A percentile compares a stretch with the other conserved stretches of the same genome.
Evolutionary conservation across 164 flowering plant genomes (phyloP).

Genomic region (Chimonanthus salicifolius): DNA sequence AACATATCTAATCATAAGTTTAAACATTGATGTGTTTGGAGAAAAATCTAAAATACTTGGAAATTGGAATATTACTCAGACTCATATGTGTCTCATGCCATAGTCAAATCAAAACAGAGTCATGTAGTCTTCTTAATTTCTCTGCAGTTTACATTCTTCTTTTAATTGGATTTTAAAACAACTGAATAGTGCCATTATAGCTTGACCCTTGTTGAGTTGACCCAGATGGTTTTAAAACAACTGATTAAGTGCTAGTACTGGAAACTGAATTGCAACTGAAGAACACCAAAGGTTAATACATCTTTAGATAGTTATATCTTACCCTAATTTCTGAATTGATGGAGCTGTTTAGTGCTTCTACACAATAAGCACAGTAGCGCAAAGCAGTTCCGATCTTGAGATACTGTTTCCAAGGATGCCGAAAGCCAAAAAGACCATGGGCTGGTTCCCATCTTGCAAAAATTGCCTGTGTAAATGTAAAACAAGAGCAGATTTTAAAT

Average conservation of each 20-base stretch:
- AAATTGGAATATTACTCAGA: neutral
- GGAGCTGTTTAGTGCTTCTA: conserved; percentile 58
- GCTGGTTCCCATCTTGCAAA: conserved; percentile 89
- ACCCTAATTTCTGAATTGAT: conserved; percentile 46
- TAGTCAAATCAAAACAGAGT: neutral
- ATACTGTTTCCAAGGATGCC: conserved; percentile 76
- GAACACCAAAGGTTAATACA: neutral
- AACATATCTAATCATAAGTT: neutral
- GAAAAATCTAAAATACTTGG: neutral
- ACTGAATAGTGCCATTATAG: neutral
- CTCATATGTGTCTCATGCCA: neutral
- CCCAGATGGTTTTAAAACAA: neutral
- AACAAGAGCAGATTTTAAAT: neutral
- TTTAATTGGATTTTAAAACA: neutral
- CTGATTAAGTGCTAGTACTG: neutral
- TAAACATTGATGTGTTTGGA: neutral
- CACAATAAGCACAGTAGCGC: conserved; percentile 55
- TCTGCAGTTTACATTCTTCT: neutral
- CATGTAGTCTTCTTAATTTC: neutral
- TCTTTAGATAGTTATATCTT: no score
- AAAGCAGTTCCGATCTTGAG: conserved; percentile 47
- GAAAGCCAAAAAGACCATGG: conserved; percentile 61
- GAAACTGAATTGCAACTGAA: neutral
- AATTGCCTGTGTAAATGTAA: conserved; percentile 43
- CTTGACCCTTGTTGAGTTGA: neutral